Conservation (phyloP, 768 basidiomycete genomes). For the Antrodiella citrinella region DNA sequence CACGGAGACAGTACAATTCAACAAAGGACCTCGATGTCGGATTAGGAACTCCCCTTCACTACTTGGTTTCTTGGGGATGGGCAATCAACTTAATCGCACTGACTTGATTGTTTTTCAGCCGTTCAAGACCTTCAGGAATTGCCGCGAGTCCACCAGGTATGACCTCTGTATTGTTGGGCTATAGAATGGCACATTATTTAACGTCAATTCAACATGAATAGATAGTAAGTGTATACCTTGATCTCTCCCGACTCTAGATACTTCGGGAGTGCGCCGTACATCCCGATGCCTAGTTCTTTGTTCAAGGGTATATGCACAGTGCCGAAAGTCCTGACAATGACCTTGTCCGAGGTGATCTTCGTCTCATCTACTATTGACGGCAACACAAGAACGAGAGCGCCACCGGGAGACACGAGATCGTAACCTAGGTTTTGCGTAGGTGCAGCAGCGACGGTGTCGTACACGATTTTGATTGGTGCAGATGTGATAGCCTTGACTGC, state of each 20-base stretch:
- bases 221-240: constrained; percentile 9
- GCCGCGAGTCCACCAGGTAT: constrained; percentile 32
- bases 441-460: constrained; percentile 10
- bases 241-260: constrained; percentile 9
- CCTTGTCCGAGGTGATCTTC: constrained; percentile 8
- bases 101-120: constrained; percentile 23
- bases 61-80: constrained; percentile 11
- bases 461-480: constrained; percentile 9
- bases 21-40: no score
- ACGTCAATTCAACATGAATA: background rate
- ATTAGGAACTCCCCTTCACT: no score
- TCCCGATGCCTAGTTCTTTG: constrained; percentile 1
- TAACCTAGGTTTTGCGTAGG: constrained; percentile 14
- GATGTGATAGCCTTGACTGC: constrained; percentile 2
- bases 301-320: constrained; percentile 4
- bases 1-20: no score
- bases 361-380: background rate
- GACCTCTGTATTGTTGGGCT: constrained; percentile 39
- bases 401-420: constrained; percentile 14
- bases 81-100: constrained; percentile 15
- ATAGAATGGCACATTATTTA: background rate
- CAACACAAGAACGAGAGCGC: constrained; percentile 9
- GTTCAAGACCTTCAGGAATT: constrained; percentile 28
- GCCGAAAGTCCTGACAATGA: constrained; percentile 5
- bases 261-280: constrained; percentile 2